Evolutionary conservation across 2,329 filamentous ascomycete genomes (phyloP).

Genomic region (Colletotrichum zoysiae): DNA sequence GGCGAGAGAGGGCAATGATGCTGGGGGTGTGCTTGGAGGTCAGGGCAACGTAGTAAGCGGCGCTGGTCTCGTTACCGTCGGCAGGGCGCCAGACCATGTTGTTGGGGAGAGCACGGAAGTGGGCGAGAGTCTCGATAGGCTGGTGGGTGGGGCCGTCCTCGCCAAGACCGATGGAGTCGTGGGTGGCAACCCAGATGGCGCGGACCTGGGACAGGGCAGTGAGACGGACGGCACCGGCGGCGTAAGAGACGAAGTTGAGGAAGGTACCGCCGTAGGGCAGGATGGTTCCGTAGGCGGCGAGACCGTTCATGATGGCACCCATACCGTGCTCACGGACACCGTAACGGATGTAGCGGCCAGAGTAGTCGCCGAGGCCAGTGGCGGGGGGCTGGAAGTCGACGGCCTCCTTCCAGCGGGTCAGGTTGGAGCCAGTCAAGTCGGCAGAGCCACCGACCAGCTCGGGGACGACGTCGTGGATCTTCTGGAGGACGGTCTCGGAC

Average conservation of each 20-base stretch:
- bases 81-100: slow-evolving; percentile 99
- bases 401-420: slow-evolving; percentile 97
- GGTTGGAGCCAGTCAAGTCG: slow-evolving; percentile 98
- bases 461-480: slow-evolving; percentile 84
- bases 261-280: slow-evolving; percentile 97
- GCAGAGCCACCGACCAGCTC: slow-evolving; percentile 97
- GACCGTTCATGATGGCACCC: slow-evolving; percentile 94
- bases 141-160: slow-evolving; percentile 99
- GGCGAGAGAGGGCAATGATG: slow-evolving; percentile 94
- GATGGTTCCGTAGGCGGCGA: slow-evolving; percentile 94
- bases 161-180: slow-evolving; percentile 99
- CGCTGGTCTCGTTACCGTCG: slow-evolving; percentile 97
- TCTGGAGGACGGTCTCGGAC: slow-evolving; percentile 91
- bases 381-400: slow-evolving; percentile 96
- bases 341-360: slow-evolving; percentile 92
- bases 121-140: slow-evolving; percentile 96
- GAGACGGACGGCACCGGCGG: slow-evolving; percentile 93
- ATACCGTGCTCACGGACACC: slow-evolving; percentile 94
- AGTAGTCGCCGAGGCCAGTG: slow-evolving; percentile 87
- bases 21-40: slow-evolving; percentile 91
- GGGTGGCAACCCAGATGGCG: slow-evolving; percentile 94
- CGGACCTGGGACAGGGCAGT: slow-evolving; percentile 92
- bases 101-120: slow-evolving; percentile 99
- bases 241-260: slow-evolving; percentile 99
- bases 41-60: slow-evolving; percentile 95